Conservation (phyloP, 2,329 filamentous ascomycete genomes). For the Scedosporium aurantiacum region DNA sequence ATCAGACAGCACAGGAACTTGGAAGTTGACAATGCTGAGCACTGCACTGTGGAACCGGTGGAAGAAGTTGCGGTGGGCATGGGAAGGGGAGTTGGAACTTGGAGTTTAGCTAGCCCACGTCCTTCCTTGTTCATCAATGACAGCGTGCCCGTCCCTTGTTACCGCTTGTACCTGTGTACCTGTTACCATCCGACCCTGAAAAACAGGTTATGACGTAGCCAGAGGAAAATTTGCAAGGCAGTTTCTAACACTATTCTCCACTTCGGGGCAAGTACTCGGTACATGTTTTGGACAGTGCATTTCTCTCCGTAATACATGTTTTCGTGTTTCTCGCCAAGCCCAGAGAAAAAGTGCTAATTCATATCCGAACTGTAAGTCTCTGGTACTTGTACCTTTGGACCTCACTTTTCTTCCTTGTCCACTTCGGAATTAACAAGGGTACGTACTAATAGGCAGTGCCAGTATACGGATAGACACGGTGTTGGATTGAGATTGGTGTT, state of each 20-base stretch:
- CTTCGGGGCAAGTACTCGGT: not conserved
- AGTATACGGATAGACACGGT: not conserved
- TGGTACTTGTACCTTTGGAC: not conserved
- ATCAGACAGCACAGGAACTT: not conserved
- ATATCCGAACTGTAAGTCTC: not conserved
- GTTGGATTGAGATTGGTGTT: not conserved
- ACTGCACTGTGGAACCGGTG: not conserved
- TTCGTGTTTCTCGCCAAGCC: not conserved
- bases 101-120: not conserved
- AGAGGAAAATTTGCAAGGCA: slow-evolving; percentile 8
- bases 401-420: not conserved
- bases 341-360: not conserved
- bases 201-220: slow-evolving; percentile 7
- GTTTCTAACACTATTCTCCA: slow-evolving; percentile 2
- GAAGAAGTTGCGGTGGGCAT: not conserved
- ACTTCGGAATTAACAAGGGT: not conserved
- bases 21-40: not conserved
- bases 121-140: not conserved
- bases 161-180: slow-evolving; percentile 6
- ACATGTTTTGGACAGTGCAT: not conserved
- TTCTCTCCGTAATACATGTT: not conserved
- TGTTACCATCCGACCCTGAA: slow-evolving; percentile 7
- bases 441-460: not conserved
- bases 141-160: not conserved
- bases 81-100: not conserved